phyloP scores from a whole-genome alignment of 2,329 filamentous ascomycete species.

The Claviceps cyperi region DNA sequence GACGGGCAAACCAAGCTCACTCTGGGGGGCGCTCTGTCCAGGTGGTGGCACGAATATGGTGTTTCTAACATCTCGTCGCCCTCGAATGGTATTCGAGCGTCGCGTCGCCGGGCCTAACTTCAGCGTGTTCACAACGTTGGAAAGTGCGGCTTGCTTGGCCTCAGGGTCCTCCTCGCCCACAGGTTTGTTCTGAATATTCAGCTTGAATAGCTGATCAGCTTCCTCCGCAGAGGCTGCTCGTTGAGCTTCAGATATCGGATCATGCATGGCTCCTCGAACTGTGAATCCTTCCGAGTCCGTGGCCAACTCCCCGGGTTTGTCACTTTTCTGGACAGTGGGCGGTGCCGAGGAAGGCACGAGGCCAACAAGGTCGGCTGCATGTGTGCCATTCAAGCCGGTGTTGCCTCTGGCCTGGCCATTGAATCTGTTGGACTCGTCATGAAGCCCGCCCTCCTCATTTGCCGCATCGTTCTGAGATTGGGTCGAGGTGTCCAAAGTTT shows the following conservation, averaged over 20 bases:
- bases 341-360: conserved; percentile 37
- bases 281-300: conserved; percentile 64
- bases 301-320: conserved; percentile 22
- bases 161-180: conserved; percentile 66
- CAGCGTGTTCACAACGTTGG: conserved; percentile 61
- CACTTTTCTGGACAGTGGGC: conserved; percentile 30
- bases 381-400: conserved; percentile 32
- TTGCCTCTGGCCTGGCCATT: conserved; percentile 17
- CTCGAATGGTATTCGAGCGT: conserved; percentile 64
- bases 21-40: neutral
- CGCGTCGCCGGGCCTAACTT: conserved; percentile 51
- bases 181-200: conserved; percentile 66
- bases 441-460: conserved; percentile 14
- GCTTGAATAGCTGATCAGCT: conserved; percentile 55
- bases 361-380: conserved; percentile 32
- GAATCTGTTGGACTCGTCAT: conserved; percentile 33
- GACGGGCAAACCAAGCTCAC: neutral
- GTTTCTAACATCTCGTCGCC: conserved; percentile 81
- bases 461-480: conserved; percentile 14
- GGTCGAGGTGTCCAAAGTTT: conserved; percentile 33
- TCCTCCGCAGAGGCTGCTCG: conserved; percentile 45
- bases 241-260: conserved; percentile 59
- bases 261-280: conserved; percentile 48
- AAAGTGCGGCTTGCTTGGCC: conserved; percentile 57
- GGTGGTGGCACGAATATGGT: conserved; percentile 62